A percentile compares a stretch with the other conserved stretches of the same genome.
Conservation (phyloP, 2,329 filamentous ascomycete genomes). For the Aspergillus flavus region DNA sequence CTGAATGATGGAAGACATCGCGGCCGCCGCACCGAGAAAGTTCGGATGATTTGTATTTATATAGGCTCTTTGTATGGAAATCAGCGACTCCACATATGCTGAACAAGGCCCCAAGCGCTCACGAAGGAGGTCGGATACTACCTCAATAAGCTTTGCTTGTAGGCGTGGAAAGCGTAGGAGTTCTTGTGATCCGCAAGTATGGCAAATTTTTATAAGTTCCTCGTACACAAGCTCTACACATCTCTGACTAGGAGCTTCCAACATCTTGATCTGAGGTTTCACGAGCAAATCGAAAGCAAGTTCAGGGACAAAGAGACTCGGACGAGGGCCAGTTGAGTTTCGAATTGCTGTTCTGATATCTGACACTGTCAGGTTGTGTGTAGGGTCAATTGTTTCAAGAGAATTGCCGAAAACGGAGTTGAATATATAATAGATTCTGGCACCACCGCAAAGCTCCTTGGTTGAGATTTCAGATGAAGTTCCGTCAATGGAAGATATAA, state of each 20-base stretch:
- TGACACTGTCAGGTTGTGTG: slow-evolving; percentile 87
- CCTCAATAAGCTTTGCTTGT: slow-evolving; percentile 96
- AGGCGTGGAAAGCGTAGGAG: slow-evolving; percentile 87
- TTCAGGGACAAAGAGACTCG: slow-evolving; percentile 95
- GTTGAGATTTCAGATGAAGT: slow-evolving; percentile 98
- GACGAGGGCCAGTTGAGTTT: slow-evolving; percentile 93
- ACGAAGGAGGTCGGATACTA: slow-evolving; percentile 91
- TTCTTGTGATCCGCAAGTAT: slow-evolving; percentile 95
- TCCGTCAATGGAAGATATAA: slow-evolving; percentile 97
- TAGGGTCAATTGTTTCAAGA: slow-evolving; percentile 93
- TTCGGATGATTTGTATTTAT: slow-evolving; percentile 99
- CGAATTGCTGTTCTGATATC: slow-evolving; percentile 97
- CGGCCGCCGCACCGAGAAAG: slow-evolving; percentile 92
- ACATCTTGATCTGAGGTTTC: slow-evolving; percentile 96
- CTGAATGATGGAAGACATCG: slow-evolving; percentile 95
- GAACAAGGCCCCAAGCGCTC: slow-evolving; percentile 90
- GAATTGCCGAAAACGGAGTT: slow-evolving; percentile 98
- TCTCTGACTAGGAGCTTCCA: slow-evolving; percentile 91
- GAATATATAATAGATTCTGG: slow-evolving; percentile 98
- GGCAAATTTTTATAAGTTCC: slow-evolving; percentile 98
- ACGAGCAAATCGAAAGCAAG: slow-evolving; percentile 96
- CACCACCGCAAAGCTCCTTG: slow-evolving; percentile 93
- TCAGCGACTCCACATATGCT: slow-evolving; percentile 90
- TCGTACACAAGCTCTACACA: slow-evolving; percentile 98
- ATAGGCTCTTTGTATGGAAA: slow-evolving; percentile 95